These are phyloP conservation scores for Magnolia officinalis DNA, from an alignment of 164 flowering plant genomes.

Conservation along the genomic window DNA sequence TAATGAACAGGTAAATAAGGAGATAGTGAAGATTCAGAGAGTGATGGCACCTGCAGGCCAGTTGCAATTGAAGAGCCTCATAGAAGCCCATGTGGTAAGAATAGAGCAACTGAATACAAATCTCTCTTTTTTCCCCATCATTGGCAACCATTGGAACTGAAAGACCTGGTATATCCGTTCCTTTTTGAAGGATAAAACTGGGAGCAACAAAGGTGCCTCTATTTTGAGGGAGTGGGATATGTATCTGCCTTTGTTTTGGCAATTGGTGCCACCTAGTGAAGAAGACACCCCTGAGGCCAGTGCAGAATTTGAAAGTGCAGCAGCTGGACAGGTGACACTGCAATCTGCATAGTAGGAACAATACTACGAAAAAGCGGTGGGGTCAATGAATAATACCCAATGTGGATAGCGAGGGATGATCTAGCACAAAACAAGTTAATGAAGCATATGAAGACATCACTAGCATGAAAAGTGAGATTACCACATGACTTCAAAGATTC, in stretches of 20 bases:
- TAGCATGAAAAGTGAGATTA: too few species aligned
- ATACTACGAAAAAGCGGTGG: not conserved
- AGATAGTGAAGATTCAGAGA: conserved; percentile 94
- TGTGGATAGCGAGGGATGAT: not conserved
- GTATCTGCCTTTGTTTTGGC: conserved; percentile 91
- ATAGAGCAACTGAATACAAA: not conserved
- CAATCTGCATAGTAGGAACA: conserved; percentile 43
- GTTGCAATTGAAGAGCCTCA: conserved; percentile 86
- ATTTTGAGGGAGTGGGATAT: conserved; percentile 87
- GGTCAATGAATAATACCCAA: not conserved
- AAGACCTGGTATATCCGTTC: not conserved
- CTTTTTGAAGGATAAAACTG: conserved; percentile 85
- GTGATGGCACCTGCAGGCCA: conserved; percentile 90
- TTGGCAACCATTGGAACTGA: not conserved
- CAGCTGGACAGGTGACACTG: conserved; percentile 52
- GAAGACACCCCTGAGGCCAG: conserved; percentile 99
- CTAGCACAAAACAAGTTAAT: not conserved
- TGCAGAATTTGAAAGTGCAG: conserved; percentile 47
- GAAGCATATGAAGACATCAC: not conserved
- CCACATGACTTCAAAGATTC: too few species aligned
- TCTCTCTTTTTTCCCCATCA: not conserved
- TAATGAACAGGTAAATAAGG: conserved; percentile 65
- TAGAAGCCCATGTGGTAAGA: conserved; percentile 95
- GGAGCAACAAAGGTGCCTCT: conserved; percentile 74
- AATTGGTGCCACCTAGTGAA: conserved; percentile 97